Percentiles rank a stretch among this genome's conserved stretches.
Evolutionary conservation across 2,329 filamentous ascomycete species (phyloP).

Genomic region (Aspergillus persii): DNA sequence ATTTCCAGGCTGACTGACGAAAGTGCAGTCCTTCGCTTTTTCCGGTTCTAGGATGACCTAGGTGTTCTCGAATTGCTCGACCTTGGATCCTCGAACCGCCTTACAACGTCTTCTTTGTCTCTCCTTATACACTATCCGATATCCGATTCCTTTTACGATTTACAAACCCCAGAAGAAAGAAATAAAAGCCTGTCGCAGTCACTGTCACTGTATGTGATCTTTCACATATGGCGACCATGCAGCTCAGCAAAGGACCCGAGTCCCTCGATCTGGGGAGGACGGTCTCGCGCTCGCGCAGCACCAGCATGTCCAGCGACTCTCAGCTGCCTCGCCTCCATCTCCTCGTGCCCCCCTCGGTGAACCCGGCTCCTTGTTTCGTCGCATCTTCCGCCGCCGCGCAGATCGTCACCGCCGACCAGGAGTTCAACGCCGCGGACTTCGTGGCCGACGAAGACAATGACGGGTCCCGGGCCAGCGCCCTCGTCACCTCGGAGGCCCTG

Average conservation of each 20-base stretch:
- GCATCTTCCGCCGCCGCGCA: slow-evolving; percentile 84
- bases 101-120: background rate
- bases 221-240: slow-evolving; percentile 24
- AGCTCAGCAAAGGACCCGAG: slow-evolving; percentile 30
- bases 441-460: slow-evolving; percentile 67
- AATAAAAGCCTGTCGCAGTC: background rate
- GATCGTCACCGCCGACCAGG: slow-evolving; percentile 85
- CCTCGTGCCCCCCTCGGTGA: slow-evolving; percentile 67
- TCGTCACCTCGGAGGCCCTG: slow-evolving; percentile 71
- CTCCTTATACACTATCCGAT: background rate
- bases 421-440: slow-evolving; percentile 68
- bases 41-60: slow-evolving; percentile 7
- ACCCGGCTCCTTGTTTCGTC: slow-evolving; percentile 82
- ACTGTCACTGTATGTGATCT: slow-evolving; percentile 9
- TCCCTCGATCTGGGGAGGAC: slow-evolving; percentile 29
- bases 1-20: slow-evolving; percentile 5
- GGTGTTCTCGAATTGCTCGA: background rate
- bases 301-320: slow-evolving; percentile 40
- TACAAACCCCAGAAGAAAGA: background rate
- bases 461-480: slow-evolving; percentile 64
- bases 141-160: background rate
- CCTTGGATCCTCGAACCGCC: background rate
- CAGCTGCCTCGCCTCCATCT: slow-evolving; percentile 38
- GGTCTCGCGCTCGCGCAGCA: slow-evolving; percentile 37
- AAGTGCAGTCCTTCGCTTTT: slow-evolving; percentile 1